Conservation (phyloP, 352 stramenopile species). For the Phytophthora multivora region DNA sequence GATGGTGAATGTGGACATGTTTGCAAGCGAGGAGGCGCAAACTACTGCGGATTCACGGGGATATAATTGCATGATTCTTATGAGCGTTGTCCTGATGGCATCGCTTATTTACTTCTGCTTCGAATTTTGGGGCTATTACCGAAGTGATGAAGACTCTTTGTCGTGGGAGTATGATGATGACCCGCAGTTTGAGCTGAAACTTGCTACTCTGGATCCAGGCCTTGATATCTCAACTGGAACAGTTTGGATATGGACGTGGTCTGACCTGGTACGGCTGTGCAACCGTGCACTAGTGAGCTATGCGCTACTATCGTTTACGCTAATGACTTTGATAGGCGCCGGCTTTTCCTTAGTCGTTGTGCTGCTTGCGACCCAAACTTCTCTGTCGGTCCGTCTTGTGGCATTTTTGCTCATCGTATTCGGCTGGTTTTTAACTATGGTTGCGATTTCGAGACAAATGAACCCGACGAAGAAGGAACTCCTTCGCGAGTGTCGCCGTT, state of each 20-base stretch:
- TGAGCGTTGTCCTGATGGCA: conserved; percentile 43
- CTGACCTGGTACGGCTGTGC: conserved; percentile 31
- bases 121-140: conserved; percentile 42
- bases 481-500: conserved; percentile 33
- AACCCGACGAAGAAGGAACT: conserved; percentile 47
- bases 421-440: conserved; percentile 53
- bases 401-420: conserved; percentile 51
- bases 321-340: conserved; percentile 36
- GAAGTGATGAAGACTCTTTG: neutral
- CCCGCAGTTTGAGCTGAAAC: conserved; percentile 39
- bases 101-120: conserved; percentile 54
- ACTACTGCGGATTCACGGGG: conserved; percentile 15
- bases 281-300: conserved; percentile 35
- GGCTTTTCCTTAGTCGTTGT: conserved; percentile 33
- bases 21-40: neutral
- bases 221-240: conserved; percentile 21
- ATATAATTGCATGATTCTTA: conserved; percentile 43
- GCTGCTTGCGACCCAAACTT: conserved; percentile 29
- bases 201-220: conserved; percentile 29
- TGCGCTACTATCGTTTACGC: conserved; percentile 27
- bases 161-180: neutral
- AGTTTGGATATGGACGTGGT: conserved; percentile 31
- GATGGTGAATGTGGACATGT: conserved; percentile 39
- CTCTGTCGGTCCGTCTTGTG: conserved; percentile 42
- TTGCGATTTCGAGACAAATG: conserved; percentile 46